phyloP scores from a whole-genome alignment of 2,329 filamentous ascomycete species.

The Raffaelea arxii region DNA sequence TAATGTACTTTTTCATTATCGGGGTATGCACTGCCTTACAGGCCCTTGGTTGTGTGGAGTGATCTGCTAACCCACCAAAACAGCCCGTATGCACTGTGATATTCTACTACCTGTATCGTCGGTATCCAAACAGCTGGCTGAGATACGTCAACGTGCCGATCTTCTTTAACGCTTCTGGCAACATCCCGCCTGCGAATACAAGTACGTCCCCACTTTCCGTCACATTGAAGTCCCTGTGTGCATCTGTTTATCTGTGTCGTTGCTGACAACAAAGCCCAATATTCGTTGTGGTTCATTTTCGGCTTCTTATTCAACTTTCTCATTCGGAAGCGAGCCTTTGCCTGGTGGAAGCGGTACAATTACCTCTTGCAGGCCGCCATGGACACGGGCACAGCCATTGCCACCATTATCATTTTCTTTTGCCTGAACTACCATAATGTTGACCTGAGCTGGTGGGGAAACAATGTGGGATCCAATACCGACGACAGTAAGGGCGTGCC shows the following conservation, averaged over 20 bases:
- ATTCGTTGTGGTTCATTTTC: background rate
- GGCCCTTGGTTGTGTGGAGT: conserved; percentile 16
- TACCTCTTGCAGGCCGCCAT: conserved; percentile 4
- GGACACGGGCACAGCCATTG: conserved; percentile 38
- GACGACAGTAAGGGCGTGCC: conserved; percentile 1
- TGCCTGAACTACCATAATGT: conserved; percentile 29
- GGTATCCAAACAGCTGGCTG: conserved; percentile 8
- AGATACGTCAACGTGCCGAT: conserved; percentile 9
- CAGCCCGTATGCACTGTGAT: conserved; percentile 6
- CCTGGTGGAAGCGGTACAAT: conserved; percentile 16
- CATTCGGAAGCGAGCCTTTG: conserved; percentile 47
- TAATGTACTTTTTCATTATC: conserved; percentile 39
- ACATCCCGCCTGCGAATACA: conserved; percentile 10
- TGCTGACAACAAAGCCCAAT: background rate
- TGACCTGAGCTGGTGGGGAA: conserved; percentile 40
- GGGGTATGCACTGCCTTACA: conserved; percentile 21
- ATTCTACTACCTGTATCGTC: conserved; percentile 5
- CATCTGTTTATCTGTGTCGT: too few species aligned
- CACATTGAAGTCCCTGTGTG: too few species aligned
- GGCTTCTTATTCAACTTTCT: conserved; percentile 40
- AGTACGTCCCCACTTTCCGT: too few species aligned
- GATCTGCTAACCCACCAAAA: background rate
- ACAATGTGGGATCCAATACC: conserved; percentile 18
- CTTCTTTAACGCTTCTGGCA: conserved; percentile 9
- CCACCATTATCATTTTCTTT: conserved; percentile 42